Evolutionary conservation across 2,329 filamentous ascomycete genomes (phyloP), one percentile per base, ranked within the genome.

Genomic region (Teratosphaeria viscida): DNA sequence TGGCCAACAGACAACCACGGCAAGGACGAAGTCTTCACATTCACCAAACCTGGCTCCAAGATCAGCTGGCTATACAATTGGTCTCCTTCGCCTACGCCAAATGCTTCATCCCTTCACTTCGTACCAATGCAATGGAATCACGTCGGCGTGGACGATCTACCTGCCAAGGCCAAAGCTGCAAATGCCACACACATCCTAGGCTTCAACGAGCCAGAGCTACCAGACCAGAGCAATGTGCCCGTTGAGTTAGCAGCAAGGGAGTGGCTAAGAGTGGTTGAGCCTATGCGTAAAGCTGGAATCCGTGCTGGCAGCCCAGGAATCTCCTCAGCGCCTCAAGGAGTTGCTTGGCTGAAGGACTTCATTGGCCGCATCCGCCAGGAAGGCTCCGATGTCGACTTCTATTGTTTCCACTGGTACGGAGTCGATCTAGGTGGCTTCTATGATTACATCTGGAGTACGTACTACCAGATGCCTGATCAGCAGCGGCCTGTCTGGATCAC

Each of bases 11-110:
- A 69, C 19, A 72, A 72, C 59, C 43, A 49, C 43, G 43, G 43
- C 43, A 61, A 59, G 54, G 69, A 71, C 56, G 64, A 63, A 52
- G 62, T 71, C 53, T 63, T 63, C 61, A 57, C 61, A 10, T 72
- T 70, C 63, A 71, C 69, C 16, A 70, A 67, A 61, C 69, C 69
- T 19, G 68, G 67, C 29, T 67, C 65, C 43, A 71, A 70, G 56
- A 63, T 72, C 39, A 64, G 66, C n/a, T 72, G 70, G 67, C 62
- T 72, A 26, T 72, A 70, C 63, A 70, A 71, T 59, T 72, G 70
- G 69, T 70, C 68, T 2, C 68, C 69, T 32, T 65, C 65, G 53
- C 56, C 67, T 1, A 68, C 69, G 3, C 62, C 63, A 1, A 61
- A 61, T 60, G 59, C 62, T 32, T 59, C 52, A 11, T 67, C 66